phyloP scores from a whole-genome alignment of 192 early-diverging fungal species.

The Mortierella claussenii region DNA sequence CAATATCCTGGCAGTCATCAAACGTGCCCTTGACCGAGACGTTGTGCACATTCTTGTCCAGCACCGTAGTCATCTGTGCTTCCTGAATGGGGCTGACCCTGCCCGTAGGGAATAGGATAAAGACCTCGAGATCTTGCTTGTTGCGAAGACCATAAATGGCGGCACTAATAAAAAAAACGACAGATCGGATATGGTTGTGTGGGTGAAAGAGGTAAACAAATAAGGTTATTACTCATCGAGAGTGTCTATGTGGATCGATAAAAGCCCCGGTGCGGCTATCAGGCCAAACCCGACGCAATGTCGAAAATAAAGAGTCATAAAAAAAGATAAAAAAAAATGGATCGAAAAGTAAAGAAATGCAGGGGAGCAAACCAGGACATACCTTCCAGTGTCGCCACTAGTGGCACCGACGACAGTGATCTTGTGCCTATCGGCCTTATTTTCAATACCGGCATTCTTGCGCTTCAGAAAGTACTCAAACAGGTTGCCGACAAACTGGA shows the following conservation, averaged over 20 bases:
- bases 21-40: slow-evolving; percentile 94
- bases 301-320: slow-evolving; percentile 16
- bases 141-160: slow-evolving; percentile 93
- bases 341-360: not conserved
- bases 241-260: no score
- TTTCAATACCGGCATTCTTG: slow-evolving; percentile 63
- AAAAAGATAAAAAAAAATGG: not conserved
- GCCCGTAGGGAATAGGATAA: slow-evolving; percentile 91
- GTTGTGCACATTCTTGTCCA: slow-evolving; percentile 94
- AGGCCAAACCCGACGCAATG: not conserved
- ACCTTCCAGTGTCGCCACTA: slow-evolving; percentile 93
- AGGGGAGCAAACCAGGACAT: slow-evolving; percentile 6
- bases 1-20: slow-evolving; percentile 97
- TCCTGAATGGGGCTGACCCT: slow-evolving; percentile 95
- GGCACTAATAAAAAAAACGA: no score
- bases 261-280: not conserved
- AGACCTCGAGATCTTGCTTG: slow-evolving; percentile 93
- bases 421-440: slow-evolving; percentile 62
- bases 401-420: slow-evolving; percentile 96
- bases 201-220: slow-evolving; percentile 14
- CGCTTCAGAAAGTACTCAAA: slow-evolving; percentile 97
- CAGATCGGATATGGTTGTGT: not conserved
- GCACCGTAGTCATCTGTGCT: slow-evolving; percentile 97
- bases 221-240: slow-evolving; percentile 45
- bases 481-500: slow-evolving; percentile 96